phyloP scores from a whole-genome alignment of 768 basidiomycete species.

The Phlegmacium glaucopus region DNA sequence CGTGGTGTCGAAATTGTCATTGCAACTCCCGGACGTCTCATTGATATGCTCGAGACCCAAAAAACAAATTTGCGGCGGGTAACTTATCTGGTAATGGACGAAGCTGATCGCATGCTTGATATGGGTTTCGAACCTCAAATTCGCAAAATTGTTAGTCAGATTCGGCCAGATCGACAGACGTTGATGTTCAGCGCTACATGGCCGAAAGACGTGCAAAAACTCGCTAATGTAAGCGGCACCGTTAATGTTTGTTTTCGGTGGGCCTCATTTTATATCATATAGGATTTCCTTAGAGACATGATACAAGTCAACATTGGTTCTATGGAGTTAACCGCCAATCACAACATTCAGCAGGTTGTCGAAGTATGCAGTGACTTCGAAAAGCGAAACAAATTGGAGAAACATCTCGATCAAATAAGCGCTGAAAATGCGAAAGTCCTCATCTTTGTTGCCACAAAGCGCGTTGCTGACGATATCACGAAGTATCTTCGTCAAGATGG shows the following conservation, averaged over 20 bases:
- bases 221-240: slow-evolving; percentile 65
- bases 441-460: slow-evolving; percentile 97
- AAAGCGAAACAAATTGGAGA: slow-evolving; percentile 94
- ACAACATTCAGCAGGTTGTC: slow-evolving; percentile 94
- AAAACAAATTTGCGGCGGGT: slow-evolving; percentile 96
- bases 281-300: slow-evolving; percentile 96
- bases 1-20: slow-evolving; percentile 98
- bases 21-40: slow-evolving; percentile 99
- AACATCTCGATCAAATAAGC: slow-evolving; percentile 95
- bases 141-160: slow-evolving; percentile 95
- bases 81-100: slow-evolving; percentile 98
- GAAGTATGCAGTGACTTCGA: slow-evolving; percentile 98
- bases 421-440: slow-evolving; percentile 97
- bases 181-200: slow-evolving; percentile 99
- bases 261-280: not conserved
- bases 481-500: slow-evolving; percentile 97
- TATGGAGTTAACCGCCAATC: slow-evolving; percentile 97
- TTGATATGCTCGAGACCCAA: slow-evolving; percentile 96
- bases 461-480: slow-evolving; percentile 97
- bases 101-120: slow-evolving; percentile 99
- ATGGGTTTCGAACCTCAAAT: slow-evolving; percentile 99
- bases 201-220: slow-evolving; percentile 99
- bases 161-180: slow-evolving; percentile 97
- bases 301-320: slow-evolving; percentile 99
- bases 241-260: slow-evolving; percentile 1